Conservation (phyloP, 2,329 filamentous ascomycete genomes). For the Xylariaceae sp. region DNA sequence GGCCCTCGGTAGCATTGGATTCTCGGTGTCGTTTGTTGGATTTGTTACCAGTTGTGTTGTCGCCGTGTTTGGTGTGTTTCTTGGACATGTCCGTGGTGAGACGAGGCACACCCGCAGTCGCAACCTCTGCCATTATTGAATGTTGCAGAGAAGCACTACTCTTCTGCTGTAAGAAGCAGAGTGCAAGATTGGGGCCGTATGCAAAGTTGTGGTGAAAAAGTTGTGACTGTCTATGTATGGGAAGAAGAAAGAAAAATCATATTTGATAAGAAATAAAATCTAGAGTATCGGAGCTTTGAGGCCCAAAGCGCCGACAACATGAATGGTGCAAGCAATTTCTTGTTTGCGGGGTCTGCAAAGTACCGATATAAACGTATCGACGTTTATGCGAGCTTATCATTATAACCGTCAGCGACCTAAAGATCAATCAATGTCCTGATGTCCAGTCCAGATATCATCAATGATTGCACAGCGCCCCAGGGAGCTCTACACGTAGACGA, state of each 20-base stretch:
- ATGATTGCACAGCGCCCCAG: too few relatives aligned
- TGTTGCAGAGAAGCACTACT: background rate
- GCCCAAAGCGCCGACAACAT: background rate
- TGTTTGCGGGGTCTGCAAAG: too few relatives aligned
- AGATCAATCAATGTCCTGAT: too few relatives aligned
- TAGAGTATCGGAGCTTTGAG: constrained; percentile 8
- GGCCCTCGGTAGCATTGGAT: constrained; percentile 38
- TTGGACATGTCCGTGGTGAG: constrained; percentile 20
- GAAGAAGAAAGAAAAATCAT: constrained; percentile 13
- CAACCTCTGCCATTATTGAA: constrained; percentile 28
- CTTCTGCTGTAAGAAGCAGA: background rate
- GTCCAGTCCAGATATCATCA: too few relatives aligned
- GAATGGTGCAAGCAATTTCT: background rate
- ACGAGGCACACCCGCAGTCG: constrained; percentile 9
- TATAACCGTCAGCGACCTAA: too few relatives aligned
- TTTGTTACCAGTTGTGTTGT: constrained; percentile 22
- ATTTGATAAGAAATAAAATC: constrained; percentile 22
- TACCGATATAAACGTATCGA: too few relatives aligned
- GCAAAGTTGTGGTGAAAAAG: too few relatives aligned
- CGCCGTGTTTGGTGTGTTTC: constrained; percentile 32
- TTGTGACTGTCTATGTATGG: too few relatives aligned
- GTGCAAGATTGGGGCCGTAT: background rate
- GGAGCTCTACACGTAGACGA: too few relatives aligned
- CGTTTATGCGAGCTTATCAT: too few relatives aligned
- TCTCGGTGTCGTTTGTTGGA: constrained; percentile 39